Evolutionary conservation across 1,139 yeast genomes (phyloP), one percentile per base, ranked within the genome.

Genomic region (Debaryomyces fabryi): DNA sequence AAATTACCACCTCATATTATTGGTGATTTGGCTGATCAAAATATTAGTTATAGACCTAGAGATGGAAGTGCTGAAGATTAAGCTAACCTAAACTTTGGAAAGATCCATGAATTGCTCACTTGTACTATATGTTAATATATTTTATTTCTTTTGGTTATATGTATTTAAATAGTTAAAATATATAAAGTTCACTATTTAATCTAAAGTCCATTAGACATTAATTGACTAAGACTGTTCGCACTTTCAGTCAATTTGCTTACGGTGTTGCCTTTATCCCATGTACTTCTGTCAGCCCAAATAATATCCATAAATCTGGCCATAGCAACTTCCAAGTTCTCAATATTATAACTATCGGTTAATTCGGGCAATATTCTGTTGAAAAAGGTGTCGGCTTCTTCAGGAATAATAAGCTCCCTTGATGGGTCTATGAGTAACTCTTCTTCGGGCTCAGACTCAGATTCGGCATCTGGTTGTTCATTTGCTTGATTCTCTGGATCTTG

Each of bases 51-150:
- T 69, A 81, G 98, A 56, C 98, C 99, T 30, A 81, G 99, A 67
- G 99, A 95, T 65, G 99, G 99, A 39, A 84, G 92, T 69, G 97
- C 88, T 30, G 88, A 85, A 59, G 96, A 90, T 65, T 90, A 68
- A 57, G n/a, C 12, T 27, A 16, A 15, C 12, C 4, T 18, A 12
- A 27, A 10, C 12, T 6, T 27, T 4, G 8, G 30, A 8, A 36
- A 29, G 20, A 29, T 9, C 15, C 16, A 20, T n/a, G n/a, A 37
- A 29, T 12, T 30, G 34, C 47, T 32, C 15, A 25, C 36, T 21
- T 46, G 38, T 32, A 46, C 39, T 42, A 38, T 41, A 41, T 34
- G 27, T 21, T 20, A 39, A 35, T 13, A 37, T 34, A 10, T 25
- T 29, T 27, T 40, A 23, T 41, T 35, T 32, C 23, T 35, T 24